phyloP scores from a whole-genome alignment of 805 yeast genomes.

The Ogataea philodendri region DNA sequence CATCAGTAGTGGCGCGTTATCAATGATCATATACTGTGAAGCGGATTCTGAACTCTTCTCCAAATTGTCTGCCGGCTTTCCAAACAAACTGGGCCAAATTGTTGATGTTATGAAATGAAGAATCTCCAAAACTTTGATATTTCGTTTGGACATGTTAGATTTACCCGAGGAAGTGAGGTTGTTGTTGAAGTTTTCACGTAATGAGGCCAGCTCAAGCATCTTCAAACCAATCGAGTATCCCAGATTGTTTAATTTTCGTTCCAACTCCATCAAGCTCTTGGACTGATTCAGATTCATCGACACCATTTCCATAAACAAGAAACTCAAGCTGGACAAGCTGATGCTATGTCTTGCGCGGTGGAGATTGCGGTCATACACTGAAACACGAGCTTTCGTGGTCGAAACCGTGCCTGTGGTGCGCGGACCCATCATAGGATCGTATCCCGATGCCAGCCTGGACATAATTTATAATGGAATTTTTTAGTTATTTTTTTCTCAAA shows the following conservation, averaged over 20 bases:
- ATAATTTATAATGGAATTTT: slow-evolving; percentile 4
- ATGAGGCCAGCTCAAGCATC: slow-evolving; percentile 62
- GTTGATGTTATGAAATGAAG: slow-evolving; percentile 72
- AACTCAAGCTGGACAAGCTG: slow-evolving; percentile 63
- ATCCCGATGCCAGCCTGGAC: slow-evolving; percentile 26
- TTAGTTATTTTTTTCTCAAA: slow-evolving; percentile 5
- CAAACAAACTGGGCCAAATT: slow-evolving; percentile 74
- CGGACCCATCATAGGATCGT: slow-evolving; percentile 32
- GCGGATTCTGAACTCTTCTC: slow-evolving; percentile 51
- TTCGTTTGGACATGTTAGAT: slow-evolving; percentile 65
- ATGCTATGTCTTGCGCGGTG: slow-evolving; percentile 67
- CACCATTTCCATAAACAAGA: slow-evolving; percentile 67
- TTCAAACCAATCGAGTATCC: slow-evolving; percentile 80
- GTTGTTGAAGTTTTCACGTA: slow-evolving; percentile 57
- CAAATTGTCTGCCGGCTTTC: slow-evolving; percentile 57
- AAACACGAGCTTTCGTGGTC: slow-evolving; percentile 16
- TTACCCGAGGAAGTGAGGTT: slow-evolving; percentile 47
- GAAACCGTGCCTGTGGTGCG: slow-evolving; percentile 24
- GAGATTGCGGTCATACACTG: slow-evolving; percentile 68
- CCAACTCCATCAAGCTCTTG: slow-evolving; percentile 66
- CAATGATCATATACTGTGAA: slow-evolving; percentile 76
- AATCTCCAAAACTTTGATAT: slow-evolving; percentile 66
- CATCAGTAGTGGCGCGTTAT: slow-evolving; percentile 68
- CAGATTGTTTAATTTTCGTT: slow-evolving; percentile 55
- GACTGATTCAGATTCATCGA: slow-evolving; percentile 61